Evolutionary conservation across 169 alveolate species (phyloP).

Genomic region (Eimeria praecox): DNA sequence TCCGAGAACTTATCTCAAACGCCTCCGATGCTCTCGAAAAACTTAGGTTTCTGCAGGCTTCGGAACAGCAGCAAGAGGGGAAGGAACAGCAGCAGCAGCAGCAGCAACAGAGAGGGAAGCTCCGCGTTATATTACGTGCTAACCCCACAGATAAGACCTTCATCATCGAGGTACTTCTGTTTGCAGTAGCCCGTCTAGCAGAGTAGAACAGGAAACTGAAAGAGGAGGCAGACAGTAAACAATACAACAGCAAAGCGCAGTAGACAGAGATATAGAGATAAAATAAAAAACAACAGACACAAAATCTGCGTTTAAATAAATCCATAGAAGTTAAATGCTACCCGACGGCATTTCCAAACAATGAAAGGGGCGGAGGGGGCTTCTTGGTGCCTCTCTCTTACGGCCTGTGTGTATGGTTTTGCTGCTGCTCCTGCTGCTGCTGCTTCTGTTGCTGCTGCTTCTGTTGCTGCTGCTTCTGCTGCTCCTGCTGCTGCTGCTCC

Average conservation of each 20-base stretch:
- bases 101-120: slow-evolving; percentile 27
- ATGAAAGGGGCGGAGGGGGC: not conserved
- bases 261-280: not conserved
- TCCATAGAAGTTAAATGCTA: not conserved
- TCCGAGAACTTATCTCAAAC: slow-evolving; percentile 99
- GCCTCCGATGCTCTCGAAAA: slow-evolving; percentile 99
- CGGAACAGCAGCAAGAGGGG: slow-evolving; percentile 34
- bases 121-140: slow-evolving; percentile 29
- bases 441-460: not conserved
- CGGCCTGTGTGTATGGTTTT: not conserved
- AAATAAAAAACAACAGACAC: not conserved
- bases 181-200: not conserved
- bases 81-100: not conserved
- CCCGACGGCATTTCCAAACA: not conserved
- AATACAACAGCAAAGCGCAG: not conserved
- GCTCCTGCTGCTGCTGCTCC: not conserved
- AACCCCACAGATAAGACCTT: slow-evolving; percentile 60
- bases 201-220: not conserved
- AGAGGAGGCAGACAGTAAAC: not conserved
- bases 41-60: slow-evolving; percentile 94
- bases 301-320: not conserved
- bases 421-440: slow-evolving; percentile 14
- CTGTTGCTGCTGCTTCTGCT: not conserved
- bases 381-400: not conserved
- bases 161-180: slow-evolving; percentile 72